phyloP scores from a whole-genome alignment of 2,329 filamentous ascomycete genomes.

The Grosmannia serpens region DNA sequence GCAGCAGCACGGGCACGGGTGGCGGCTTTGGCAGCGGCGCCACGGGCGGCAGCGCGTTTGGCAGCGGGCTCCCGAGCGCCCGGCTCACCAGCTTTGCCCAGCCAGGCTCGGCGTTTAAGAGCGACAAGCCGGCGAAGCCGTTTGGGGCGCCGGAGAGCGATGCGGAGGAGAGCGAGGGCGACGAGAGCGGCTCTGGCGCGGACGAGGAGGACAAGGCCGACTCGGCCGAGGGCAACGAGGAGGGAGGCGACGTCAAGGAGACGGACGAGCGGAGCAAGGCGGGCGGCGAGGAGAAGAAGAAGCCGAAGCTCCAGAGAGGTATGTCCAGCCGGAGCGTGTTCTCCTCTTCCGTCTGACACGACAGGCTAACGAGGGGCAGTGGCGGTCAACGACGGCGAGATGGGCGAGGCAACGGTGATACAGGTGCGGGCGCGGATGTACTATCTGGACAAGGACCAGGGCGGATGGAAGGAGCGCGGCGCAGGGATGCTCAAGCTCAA shows the following conservation, averaged over 20 bases:
- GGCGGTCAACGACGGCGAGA: constrained; percentile 73
- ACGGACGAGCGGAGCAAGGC: constrained; percentile 17
- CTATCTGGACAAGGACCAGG: constrained; percentile 55
- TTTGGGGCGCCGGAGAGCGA: constrained; percentile 69
- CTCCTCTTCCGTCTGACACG: background rate
- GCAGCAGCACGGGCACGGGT: constrained; percentile 17
- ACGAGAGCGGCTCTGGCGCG: constrained; percentile 11
- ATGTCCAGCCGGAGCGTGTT: constrained; percentile 21
- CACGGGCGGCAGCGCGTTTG: constrained; percentile 33
- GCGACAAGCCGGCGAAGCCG: constrained; percentile 53
- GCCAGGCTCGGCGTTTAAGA: constrained; percentile 40
- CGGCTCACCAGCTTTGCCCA: constrained; percentile 61
- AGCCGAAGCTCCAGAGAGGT: constrained; percentile 59
- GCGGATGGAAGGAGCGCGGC: constrained; percentile 83
- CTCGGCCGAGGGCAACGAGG: constrained; percentile 26
- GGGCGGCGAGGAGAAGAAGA: constrained; percentile 48
- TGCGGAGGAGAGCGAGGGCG: constrained; percentile 37
- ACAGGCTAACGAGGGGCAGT: constrained; percentile 34
- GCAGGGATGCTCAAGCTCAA: constrained; percentile 79
- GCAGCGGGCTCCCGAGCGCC: constrained; percentile 24
- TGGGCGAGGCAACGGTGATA: constrained; percentile 55
- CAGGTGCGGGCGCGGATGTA: constrained; percentile 71
- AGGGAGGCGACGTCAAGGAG: constrained; percentile 24
- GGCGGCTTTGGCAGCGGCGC: too few relatives aligned
- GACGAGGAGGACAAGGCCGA: constrained; percentile 38